Evolutionary conservation across 495 filamentous ascomycete genomes (phyloP).

Genomic region (Xylaria scruposa): DNA sequence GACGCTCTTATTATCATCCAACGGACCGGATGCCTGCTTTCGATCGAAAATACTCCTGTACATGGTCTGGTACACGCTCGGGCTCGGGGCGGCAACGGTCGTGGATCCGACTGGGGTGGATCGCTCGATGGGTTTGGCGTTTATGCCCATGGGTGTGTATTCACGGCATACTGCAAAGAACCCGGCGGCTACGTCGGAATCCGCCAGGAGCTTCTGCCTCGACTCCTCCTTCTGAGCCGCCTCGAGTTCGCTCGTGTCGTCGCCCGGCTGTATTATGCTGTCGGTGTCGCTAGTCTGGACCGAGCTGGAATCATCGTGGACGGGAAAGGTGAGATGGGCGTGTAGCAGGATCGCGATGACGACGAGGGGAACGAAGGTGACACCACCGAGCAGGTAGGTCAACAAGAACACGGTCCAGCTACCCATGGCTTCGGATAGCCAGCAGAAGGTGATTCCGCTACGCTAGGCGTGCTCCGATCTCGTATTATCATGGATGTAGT

Average conservation of each 20-base stretch:
- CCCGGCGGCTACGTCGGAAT: conserved; percentile 86
- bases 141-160: conserved; percentile 87
- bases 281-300: conserved; percentile 35
- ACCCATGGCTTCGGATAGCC: conserved; percentile 60
- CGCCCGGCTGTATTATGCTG: conserved; percentile 55
- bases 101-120: conserved; percentile 78
- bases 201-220: conserved; percentile 53
- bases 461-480: conserved; percentile 33
- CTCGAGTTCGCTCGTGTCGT: conserved; percentile 55
- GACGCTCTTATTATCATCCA: conserved; percentile 52
- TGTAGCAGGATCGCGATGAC: conserved; percentile 68
- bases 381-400: conserved; percentile 84
- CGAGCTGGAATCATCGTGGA: conserved; percentile 44
- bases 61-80: conserved; percentile 97
- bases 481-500: conserved; percentile 38
- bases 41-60: conserved; percentile 95
- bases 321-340: conserved; percentile 72
- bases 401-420: conserved; percentile 71
- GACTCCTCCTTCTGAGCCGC: conserved; percentile 52
- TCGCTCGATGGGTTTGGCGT: conserved; percentile 89
- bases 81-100: conserved; percentile 72
- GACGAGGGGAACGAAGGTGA: conserved; percentile 86
- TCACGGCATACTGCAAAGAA: conserved; percentile 96
- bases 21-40: conserved; percentile 61
- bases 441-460: conserved; percentile 34